A percentile compares a stretch with the other conserved stretches of the same genome.
phyloP scores from a whole-genome alignment of 345 rosid species.

The Trapa bicornis region DNA sequence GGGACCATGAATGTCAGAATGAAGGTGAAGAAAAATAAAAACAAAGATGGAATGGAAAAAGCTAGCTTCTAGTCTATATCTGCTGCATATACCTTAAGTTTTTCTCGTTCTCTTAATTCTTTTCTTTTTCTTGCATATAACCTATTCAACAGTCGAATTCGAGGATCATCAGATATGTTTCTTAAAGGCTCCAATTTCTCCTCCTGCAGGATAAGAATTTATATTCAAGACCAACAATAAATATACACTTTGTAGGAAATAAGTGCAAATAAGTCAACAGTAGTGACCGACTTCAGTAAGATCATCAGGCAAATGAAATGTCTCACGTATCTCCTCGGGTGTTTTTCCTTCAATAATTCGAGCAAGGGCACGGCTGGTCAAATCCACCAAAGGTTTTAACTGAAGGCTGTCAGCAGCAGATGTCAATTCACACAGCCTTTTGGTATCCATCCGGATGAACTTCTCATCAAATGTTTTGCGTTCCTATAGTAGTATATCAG shows the following conservation, averaged over 20 bases:
- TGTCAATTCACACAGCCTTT: constrained; percentile 77
- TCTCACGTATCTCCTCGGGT: constrained; percentile 83
- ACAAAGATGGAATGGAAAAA: background rate
- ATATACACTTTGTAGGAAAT: background rate
- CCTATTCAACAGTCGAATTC: constrained; percentile 72
- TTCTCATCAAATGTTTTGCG: constrained; percentile 69
- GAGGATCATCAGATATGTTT: constrained; percentile 73
- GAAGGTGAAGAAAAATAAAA: background rate
- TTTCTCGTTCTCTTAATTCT: constrained; percentile 70
- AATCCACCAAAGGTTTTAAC: constrained; percentile 81
- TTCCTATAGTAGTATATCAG: constrained; percentile 27
- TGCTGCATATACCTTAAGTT: constrained; percentile 39
- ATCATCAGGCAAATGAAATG: constrained; percentile 88
- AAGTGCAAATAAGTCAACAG: constrained; percentile 8
- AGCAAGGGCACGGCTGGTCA: constrained; percentile 82
- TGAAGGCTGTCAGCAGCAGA: constrained; percentile 93
- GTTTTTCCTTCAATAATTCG: constrained; percentile 74
- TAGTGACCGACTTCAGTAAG: constrained; percentile 61
- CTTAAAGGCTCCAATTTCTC: constrained; percentile 85
- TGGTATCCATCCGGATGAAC: constrained; percentile 78
- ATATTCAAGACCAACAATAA: background rate
- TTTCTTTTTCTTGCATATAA: constrained; percentile 76
- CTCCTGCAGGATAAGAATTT: constrained; percentile 35
- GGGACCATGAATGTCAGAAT: background rate
- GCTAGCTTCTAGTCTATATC: background rate